Evolutionary conservation across 257 asterid genomes (phyloP), one percentile per base, ranked within the genome.

Genomic region (Rehmannia glutinosa): DNA sequence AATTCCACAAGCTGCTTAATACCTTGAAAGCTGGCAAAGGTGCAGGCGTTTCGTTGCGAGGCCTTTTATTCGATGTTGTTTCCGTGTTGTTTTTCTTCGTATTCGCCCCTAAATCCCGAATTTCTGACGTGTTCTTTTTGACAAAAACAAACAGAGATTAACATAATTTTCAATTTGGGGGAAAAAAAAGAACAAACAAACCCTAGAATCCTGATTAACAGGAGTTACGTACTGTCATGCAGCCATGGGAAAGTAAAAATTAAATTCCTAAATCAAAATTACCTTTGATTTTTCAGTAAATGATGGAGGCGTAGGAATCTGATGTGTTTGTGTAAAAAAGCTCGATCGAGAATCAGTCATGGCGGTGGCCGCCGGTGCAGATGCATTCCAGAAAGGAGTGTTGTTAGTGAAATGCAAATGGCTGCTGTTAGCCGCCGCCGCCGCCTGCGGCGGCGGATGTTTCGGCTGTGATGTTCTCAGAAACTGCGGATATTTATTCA

Each of bases 21-120:
- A 89, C 97, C 97, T 89, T 89, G 61, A 85, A 89, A 71, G 93
- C 93, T 54, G 97, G 95, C 78, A 83, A 72, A 50, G 91, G 69
- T 6, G 93, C 45, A 11, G 93, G 67, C 2, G 87, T 67, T 69
- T 87, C 97, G 38, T 75, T 83, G 61, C 95, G 77, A 6, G 84
- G 62, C 69, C 95, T 75, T 66, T 89, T 89, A 38, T 68, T 85
- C 12, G 91, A 74, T 5, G 89, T 28, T 2, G 5, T 20, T 56
- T 84, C 96, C 4, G 58, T 62, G 47, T 35, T 65, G 63, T 25
- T 70, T 73, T 79, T 89, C 84, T 83, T 87, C 47, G 68, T 32
- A 12, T 66, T 50, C 12, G 77, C 67, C 13, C 71, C 47, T n/a
- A 20, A 17, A 24, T 80, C 82, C 17, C 87, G 77, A 21, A 15